Evolutionary conservation across 2,329 filamentous ascomycete genomes (phyloP), one percentile per base, ranked within the genome.

Genomic region (Exophiala phaeomuriformis): DNA sequence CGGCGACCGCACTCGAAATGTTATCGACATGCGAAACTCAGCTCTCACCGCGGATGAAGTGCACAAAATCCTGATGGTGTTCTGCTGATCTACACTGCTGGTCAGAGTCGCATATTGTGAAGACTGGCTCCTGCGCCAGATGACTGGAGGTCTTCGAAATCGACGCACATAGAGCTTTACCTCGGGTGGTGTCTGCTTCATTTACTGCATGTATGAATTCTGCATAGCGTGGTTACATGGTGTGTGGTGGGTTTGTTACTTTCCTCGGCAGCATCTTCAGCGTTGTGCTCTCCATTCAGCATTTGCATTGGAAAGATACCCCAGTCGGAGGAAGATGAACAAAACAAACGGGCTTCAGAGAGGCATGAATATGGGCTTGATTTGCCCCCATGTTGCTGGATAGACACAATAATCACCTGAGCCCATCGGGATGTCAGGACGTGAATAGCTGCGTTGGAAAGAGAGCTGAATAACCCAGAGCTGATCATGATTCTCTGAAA

Each of bases 281-380:
- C 47, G 51, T 37, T 46, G 47, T 45, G 49, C 37, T 44, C 54
- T 44, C 48, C 51, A 47, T 53, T 53, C 49, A 49, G 52, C 55
- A 57, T 57, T 61, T 58, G 55, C 57, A 63, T 61, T 58, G 61
- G 59, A 60, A 60, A 60, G 53, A 63, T 63, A 63, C 61, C 61
- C 60, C 51, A 43, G 53, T 19, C 30, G 58, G 57, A 61, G 53
- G 57, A 61, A 27, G 40, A 42, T 42, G 27, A 37, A 43, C 28
- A 41, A 49, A 29, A 42, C 27, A 31, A 45, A 42, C 19, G 28
- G 48, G 6, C 27, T 28, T 27, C 19, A 46, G 28, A 31, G 28
- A 12, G 28, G 44, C 35, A 44, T 30, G 45, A 12, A 41, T 42
- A 28, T 36, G 46, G 35, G 35, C 42, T 45, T 28, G 29, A 45